Conservation (phyloP, 805 yeast species). For the Cyberlindnera petersonii region DNA sequence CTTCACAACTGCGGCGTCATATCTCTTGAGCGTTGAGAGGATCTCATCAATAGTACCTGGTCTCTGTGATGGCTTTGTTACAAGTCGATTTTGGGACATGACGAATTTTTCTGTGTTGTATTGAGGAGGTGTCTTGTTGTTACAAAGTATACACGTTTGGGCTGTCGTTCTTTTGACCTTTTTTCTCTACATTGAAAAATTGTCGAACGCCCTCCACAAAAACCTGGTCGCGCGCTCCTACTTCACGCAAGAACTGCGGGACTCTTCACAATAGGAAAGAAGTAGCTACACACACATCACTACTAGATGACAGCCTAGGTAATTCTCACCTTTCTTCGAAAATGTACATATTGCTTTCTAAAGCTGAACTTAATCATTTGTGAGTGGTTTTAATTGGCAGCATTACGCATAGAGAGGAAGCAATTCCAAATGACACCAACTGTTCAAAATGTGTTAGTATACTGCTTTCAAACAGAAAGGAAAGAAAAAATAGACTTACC, state of each 20-base stretch:
- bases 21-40: slow-evolving; percentile 40
- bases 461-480: neutral
- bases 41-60: slow-evolving; percentile 39
- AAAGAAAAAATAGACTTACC: slow-evolving; percentile 35
- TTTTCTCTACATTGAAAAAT: slow-evolving; percentile 2
- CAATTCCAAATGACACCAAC: slow-evolving; percentile 94
- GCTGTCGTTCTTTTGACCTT: neutral
- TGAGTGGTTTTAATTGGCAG: slow-evolving; percentile 31
- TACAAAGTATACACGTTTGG: too few species aligned
- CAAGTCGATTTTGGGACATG: slow-evolving; percentile 32
- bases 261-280: too few species aligned
- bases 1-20: slow-evolving; percentile 40
- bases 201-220: slow-evolving; percentile 1
- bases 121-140: neutral
- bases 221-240: too few species aligned
- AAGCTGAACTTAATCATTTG: too few species aligned
- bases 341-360: neutral
- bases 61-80: slow-evolving; percentile 33
- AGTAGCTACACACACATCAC: too few species aligned
- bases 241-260: too few species aligned
- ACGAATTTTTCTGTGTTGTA: neutral
- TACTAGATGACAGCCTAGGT: neutral
- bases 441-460: slow-evolving; percentile 13
- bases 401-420: slow-evolving; percentile 77
- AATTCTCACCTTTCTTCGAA: too few species aligned